Evolutionary conservation across 148 eudicot species (phyloP).

Genomic region (Persicaria maculosa): DNA sequence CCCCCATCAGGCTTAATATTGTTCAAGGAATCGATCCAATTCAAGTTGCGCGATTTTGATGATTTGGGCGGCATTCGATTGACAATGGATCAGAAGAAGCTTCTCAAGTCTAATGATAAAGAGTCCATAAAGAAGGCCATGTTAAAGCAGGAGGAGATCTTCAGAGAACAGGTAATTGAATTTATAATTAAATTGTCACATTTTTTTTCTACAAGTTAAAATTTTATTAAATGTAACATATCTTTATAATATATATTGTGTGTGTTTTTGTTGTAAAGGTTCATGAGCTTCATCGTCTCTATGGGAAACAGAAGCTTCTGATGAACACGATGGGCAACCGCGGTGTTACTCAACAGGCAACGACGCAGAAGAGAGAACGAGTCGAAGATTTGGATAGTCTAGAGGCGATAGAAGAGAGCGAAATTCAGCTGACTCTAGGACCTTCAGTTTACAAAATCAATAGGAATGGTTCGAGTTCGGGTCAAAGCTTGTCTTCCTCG

Average conservation of each 20-base stretch:
- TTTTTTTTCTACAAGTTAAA: neutral
- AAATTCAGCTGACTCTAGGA: constrained; percentile 10
- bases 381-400: neutral
- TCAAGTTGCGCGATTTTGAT: neutral
- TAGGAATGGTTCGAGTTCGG: neutral
- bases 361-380: neutral
- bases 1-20: too few species aligned
- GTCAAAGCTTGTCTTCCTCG: constrained; percentile 9
- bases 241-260: neutral
- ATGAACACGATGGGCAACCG: neutral
- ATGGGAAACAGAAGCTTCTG: constrained; percentile 9
- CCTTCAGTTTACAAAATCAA: constrained; percentile 2
- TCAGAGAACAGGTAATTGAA: constrained; percentile 68
- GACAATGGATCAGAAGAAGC: constrained; percentile 47
- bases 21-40: too few species aligned
- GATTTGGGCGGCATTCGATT: neutral
- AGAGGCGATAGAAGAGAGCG: constrained; percentile 7
- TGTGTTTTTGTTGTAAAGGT: neutral
- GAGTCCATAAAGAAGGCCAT: constrained; percentile 78
- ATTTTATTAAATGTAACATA: too few species aligned
- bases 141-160: constrained; percentile 85
- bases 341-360: neutral
- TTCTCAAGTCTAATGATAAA: constrained; percentile 40
- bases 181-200: neutral
- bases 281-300: constrained; percentile 13